A percentile compares a stretch with the other conserved stretches of the same genome.
These are phyloP conservation scores for Chalaropsis thielavioides DNA, from an alignment of 2,329 filamentous ascomycete genomes.

Conservation along the genomic window DNA sequence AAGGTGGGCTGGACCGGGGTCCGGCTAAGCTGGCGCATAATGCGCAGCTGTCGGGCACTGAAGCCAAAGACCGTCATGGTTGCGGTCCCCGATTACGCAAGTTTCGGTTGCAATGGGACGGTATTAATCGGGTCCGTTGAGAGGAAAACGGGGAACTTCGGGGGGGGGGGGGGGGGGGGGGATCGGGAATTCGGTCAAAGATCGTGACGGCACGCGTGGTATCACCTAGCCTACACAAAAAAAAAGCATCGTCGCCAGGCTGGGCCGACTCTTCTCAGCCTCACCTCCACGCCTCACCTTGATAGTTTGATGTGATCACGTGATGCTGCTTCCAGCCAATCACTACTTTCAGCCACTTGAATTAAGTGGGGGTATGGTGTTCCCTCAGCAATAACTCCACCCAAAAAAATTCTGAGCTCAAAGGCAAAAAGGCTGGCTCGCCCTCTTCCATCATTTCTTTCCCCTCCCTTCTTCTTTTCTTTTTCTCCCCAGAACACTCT, in stretches of 20 bases:
- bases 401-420: conserved; percentile 17
- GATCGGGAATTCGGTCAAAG: neutral
- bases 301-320: neutral
- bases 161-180: too few relatives aligned
- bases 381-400: conserved; percentile 16
- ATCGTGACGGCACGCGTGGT: neutral
- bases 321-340: conserved; percentile 7
- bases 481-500: conserved; percentile 22
- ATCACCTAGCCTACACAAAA: neutral
- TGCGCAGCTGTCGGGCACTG: conserved; percentile 25
- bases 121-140: neutral
- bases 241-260: conserved; percentile 1
- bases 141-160: neutral
- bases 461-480: conserved; percentile 20
- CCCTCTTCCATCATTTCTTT: conserved; percentile 11
- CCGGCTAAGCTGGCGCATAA: conserved; percentile 23
- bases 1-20: conserved; percentile 21
- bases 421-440: conserved; percentile 16
- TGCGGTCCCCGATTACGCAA: neutral
- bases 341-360: conserved; percentile 9
- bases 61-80: conserved; percentile 18
- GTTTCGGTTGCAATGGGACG: neutral
- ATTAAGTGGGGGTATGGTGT: conserved; percentile 1
- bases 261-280: conserved; percentile 11
- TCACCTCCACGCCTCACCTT: conserved; percentile 15